A percentile compares a stretch with the other conserved stretches of the same genome.
phyloP scores from a whole-genome alignment of 2,329 filamentous ascomycete species.

The Penicillium concentricum region DNA sequence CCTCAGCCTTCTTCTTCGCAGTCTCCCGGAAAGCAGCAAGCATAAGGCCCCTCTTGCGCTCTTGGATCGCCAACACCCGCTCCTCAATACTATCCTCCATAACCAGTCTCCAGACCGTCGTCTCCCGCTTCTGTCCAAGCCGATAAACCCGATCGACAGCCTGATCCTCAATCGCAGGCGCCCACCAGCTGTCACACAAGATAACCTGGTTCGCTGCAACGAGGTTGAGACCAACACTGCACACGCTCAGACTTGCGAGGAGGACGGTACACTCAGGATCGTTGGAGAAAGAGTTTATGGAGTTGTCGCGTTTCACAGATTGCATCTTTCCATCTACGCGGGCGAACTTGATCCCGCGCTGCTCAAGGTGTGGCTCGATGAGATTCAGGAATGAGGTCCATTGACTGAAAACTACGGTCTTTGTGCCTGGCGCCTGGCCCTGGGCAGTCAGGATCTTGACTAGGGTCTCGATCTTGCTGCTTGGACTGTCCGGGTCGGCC shows the following conservation, averaged over 20 bases:
- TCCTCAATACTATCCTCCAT: constrained; percentile 82
- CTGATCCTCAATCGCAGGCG: constrained; percentile 88
- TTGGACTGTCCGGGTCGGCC: constrained; percentile 64
- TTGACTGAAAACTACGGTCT: constrained; percentile 79
- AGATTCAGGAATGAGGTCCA: constrained; percentile 78
- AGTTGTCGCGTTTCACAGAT: constrained; percentile 66
- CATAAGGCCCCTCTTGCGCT: constrained; percentile 75
- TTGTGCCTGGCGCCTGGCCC: constrained; percentile 63
- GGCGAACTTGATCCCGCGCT: constrained; percentile 61
- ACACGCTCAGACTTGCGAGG: constrained; percentile 78
- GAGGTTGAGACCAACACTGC: constrained; percentile 81
- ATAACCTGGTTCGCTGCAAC: constrained; percentile 84
- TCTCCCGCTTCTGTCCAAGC: constrained; percentile 75
- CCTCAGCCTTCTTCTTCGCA: constrained; percentile 55
- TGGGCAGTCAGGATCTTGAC: constrained; percentile 72
- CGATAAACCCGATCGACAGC: constrained; percentile 86
- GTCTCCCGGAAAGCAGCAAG: constrained; percentile 77
- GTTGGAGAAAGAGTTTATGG: constrained; percentile 65
- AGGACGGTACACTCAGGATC: constrained; percentile 70
- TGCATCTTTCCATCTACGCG: constrained; percentile 82
- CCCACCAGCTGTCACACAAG: constrained; percentile 85
- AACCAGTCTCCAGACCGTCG: constrained; percentile 76
- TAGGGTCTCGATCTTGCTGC: constrained; percentile 79
- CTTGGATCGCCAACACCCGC: constrained; percentile 73
- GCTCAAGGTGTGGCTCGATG: constrained; percentile 65